Conservation (phyloP, 768 basidiomycete species). For the Russula virescens region DNA sequence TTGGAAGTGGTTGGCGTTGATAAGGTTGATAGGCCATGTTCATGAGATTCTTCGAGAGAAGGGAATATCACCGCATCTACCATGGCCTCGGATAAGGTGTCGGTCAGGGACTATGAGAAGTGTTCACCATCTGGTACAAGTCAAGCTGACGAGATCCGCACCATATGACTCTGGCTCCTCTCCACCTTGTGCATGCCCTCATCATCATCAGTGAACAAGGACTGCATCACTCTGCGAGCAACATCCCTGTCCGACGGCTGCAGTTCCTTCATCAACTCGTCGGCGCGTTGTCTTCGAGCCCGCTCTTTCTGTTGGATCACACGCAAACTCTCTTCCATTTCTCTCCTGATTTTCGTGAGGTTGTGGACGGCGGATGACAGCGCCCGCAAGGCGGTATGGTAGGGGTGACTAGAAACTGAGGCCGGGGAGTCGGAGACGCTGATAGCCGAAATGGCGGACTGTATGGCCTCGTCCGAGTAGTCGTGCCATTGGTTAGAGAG, state of each 20-base stretch:
- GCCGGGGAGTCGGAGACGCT: constrained; percentile 42
- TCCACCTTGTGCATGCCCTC: constrained; percentile 44
- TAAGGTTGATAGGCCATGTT: constrained; percentile 13
- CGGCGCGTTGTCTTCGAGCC: constrained; percentile 45
- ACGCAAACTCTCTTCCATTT: constrained; percentile 56
- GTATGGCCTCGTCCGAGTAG: constrained; percentile 69
- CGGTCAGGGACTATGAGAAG: constrained; percentile 37
- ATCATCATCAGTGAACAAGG: constrained; percentile 50
- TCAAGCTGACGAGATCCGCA: constrained; percentile 31
- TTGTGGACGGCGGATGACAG: constrained; percentile 63
- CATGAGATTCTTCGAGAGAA: constrained; percentile 29
- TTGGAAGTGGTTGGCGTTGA: constrained; percentile 18
- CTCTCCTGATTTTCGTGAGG: constrained; percentile 49
- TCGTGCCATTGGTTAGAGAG: constrained; percentile 72
- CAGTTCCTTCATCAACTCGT: constrained; percentile 52
- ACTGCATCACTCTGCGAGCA: constrained; percentile 59
- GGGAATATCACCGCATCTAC: constrained; percentile 44
- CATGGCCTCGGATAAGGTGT: constrained; percentile 43
- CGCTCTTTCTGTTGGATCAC: constrained; percentile 55
- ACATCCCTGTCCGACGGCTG: constrained; percentile 58
- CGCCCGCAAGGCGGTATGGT: constrained; percentile 60
- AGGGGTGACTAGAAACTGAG: constrained; percentile 46
- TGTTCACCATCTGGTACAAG: background rate
- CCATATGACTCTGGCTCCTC: constrained; percentile 54
- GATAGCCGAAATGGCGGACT: constrained; percentile 51